phyloP scores from a whole-genome alignment of 2,329 filamentous ascomycete species.

The Xylaria sp. region DNA sequence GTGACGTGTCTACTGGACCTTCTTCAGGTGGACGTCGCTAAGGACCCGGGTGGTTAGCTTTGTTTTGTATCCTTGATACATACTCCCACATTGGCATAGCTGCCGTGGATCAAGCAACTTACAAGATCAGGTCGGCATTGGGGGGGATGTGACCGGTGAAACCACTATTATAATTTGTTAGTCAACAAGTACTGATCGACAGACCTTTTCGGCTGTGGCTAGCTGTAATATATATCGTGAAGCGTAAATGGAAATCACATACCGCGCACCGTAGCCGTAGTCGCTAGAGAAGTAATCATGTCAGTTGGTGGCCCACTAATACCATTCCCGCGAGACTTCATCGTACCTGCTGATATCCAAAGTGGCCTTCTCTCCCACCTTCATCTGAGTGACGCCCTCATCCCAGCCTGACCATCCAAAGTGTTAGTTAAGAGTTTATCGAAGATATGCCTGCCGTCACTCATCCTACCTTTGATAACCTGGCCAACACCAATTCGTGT shows the following conservation, averaged over 20 bases:
- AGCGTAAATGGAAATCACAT: constrained; percentile 33
- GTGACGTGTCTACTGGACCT: constrained; percentile 40
- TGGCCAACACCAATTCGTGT: constrained; percentile 82
- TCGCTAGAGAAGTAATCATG: constrained; percentile 41
- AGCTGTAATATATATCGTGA: neutral
- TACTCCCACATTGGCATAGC: neutral
- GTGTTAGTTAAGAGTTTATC: constrained; percentile 19
- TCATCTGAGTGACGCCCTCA: constrained; percentile 86
- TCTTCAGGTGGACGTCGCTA: constrained; percentile 48
- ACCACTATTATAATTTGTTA: constrained; percentile 33
- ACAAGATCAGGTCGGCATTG: constrained; percentile 51
- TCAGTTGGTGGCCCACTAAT: constrained; percentile 30
- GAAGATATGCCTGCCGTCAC: neutral
- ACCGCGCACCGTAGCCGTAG: constrained; percentile 51
- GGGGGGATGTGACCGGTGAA: constrained; percentile 44
- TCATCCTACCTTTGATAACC: constrained; percentile 82
- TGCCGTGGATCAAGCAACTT: constrained; percentile 32
- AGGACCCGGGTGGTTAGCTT: constrained; percentile 17
- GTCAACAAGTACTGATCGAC: neutral
- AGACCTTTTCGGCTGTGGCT: neutral
- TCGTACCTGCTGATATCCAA: constrained; percentile 81
- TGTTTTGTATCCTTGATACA: neutral
- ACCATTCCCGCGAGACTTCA: constrained; percentile 17
- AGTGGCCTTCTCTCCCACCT: constrained; percentile 87
- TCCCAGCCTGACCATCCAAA: constrained; percentile 73